phyloP scores from a whole-genome alignment of 139 green algal genomes.

The Gonium pectorale region DNA sequence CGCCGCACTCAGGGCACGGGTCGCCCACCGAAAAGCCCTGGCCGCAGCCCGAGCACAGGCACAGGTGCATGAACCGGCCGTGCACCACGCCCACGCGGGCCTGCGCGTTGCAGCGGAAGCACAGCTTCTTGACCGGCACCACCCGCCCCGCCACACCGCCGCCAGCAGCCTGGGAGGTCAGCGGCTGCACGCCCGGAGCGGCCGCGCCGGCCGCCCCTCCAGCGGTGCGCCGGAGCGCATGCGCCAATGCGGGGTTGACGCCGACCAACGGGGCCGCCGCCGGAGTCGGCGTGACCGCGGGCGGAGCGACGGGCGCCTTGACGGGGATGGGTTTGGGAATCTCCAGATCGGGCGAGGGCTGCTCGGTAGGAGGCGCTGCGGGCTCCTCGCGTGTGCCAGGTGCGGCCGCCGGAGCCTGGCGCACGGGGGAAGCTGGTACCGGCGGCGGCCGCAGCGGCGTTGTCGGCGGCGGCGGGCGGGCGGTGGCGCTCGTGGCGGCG shows the following conservation, averaged over 20 bases:
- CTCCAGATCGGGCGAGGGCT: background rate
- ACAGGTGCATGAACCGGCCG: background rate
- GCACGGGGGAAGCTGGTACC: background rate
- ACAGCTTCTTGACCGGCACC: background rate
- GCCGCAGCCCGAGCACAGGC: background rate
- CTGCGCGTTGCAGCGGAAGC: background rate
- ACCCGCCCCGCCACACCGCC: background rate
- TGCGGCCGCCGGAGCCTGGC: background rate
- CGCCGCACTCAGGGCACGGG: conserved; percentile 9
- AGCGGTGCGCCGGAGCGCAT: background rate
- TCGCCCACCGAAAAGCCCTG: background rate
- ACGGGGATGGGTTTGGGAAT: background rate
- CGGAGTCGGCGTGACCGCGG: background rate
- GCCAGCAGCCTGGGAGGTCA: background rate
- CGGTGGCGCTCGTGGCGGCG: background rate
- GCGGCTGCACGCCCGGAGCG: background rate
- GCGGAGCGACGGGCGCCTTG: background rate
- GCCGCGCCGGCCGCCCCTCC: background rate
- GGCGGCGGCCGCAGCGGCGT: background rate
- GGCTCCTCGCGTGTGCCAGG: too few species aligned
- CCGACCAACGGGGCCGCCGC: background rate
- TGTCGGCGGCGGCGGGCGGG: background rate
- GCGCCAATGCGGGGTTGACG: conserved; percentile 1
- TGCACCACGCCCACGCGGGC: conserved; percentile 14
- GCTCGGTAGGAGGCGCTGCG: background rate